Conservation (phyloP, 352 stramenopile genomes). For the Globisporangium uncinulatum region DNA sequence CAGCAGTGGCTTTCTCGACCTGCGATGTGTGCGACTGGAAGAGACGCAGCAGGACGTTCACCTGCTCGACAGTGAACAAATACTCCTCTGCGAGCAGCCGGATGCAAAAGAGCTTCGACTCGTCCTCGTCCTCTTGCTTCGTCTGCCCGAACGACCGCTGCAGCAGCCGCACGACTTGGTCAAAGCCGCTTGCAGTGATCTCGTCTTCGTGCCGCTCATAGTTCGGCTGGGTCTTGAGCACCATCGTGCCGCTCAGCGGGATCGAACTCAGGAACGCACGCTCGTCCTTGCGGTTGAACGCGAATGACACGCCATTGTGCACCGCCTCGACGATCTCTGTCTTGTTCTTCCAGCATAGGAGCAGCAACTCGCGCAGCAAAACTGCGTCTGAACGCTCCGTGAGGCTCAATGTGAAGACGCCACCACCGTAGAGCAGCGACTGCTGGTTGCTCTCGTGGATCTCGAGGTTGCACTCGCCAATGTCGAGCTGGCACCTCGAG, state of each 20-base stretch:
- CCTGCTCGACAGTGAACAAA: conserved; percentile 45
- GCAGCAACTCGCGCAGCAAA: conserved; percentile 50
- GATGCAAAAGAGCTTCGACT: conserved; percentile 58
- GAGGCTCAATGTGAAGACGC: conserved; percentile 48
- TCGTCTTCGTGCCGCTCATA: conserved; percentile 54
- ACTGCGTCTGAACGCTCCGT: conserved; percentile 41
- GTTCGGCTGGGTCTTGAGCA: conserved; percentile 56
- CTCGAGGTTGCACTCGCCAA: conserved; percentile 63
- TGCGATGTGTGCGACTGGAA: conserved; percentile 62
- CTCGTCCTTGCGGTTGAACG: conserved; percentile 57
- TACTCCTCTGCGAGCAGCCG: conserved; percentile 59
- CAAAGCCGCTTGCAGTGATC: conserved; percentile 33
- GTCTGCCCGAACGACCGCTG: conserved; percentile 35
- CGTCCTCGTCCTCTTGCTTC: conserved; percentile 40
- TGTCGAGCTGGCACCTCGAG: conserved; percentile 49
- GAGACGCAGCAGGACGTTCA: conserved; percentile 47
- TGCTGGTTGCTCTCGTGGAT: conserved; percentile 45
- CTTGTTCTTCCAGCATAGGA: conserved; percentile 52
- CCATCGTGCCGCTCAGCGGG: conserved; percentile 34
- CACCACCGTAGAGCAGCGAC: conserved; percentile 36
- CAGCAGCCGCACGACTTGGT: conserved; percentile 32
- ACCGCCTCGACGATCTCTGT: conserved; percentile 41
- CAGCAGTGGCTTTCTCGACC: conserved; percentile 61
- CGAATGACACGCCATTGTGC: conserved; percentile 38
- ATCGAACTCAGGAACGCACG: conserved; percentile 34